Base-by-base conservation (phyloP, 2,329 filamentous ascomycete species). In the Fusarium pseudocircinatum region DNA sequence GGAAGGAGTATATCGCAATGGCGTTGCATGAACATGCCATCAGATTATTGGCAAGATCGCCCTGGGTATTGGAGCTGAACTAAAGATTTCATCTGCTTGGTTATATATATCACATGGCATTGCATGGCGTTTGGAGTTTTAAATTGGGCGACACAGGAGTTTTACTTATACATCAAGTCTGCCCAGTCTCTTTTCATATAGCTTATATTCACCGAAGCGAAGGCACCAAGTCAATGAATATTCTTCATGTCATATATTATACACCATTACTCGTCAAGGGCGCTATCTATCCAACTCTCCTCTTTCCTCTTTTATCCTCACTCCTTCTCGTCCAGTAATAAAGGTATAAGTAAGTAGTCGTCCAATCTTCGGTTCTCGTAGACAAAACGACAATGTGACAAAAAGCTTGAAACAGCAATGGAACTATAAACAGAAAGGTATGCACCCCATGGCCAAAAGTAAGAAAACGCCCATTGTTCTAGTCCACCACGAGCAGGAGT, bases 1-100 rank as follows among this genome's bases (percentile, higher is more conserved):
- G 87, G 85, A 89, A 70, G 87, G 85, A 6, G 77, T 89, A 1
- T 90, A 89, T 64, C 78, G 80, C 13, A 77, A 81, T 42, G 80
- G 79, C 12, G 43, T 75, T 18, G 63, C 65, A 24, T 80, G 60
- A 39, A 53, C 24, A 36, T 49, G 39, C 30, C 24, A 37, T 37
- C 15, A 12, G 22, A 28, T 7, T 26, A 28, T 24, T 13, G 28
- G n/a, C 46, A 52, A 43, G 44, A 53, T 34, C 30, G 10, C 18
- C 11, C 18, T 9, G 28, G 26, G 53, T 26, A 18, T 43, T 43
- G 59, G 30, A 52, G 26, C 43, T 47, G 12, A 13, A 36, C 11
- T 39, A 44, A 43, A 56, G 34, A 26, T 34, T 30, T 62, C 43
- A 52, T 34, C 34, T 30, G 43, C 24, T 58, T n/a, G 42, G 18